Evolutionary conservation across 164 flowering plant species (phyloP).

Genomic region (Paratinospora sagittata): DNA sequence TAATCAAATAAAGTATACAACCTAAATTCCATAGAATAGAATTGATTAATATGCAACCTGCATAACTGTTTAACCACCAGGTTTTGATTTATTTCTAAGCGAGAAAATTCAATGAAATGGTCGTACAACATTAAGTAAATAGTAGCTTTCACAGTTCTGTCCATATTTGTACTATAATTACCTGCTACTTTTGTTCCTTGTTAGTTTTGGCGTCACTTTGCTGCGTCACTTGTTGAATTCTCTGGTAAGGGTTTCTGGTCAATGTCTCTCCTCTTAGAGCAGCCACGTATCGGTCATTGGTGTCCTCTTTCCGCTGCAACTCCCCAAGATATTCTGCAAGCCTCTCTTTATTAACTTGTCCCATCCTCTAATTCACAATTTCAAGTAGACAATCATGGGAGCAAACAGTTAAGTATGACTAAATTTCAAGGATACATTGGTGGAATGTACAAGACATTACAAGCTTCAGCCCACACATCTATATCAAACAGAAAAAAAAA

Average conservation of each 20-base stretch:
- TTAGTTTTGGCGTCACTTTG: conserved; percentile 19
- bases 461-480: background rate
- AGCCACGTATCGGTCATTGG: conserved; percentile 90
- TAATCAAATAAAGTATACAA: background rate
- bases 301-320: conserved; percentile 77
- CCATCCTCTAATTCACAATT: conserved; percentile 63
- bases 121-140: background rate
- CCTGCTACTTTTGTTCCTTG: conserved; percentile 14
- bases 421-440: background rate
- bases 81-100: background rate
- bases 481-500: background rate
- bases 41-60: background rate
- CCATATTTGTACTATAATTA: background rate
- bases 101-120: background rate
- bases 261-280: conserved; percentile 86
- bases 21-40: background rate
- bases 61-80: background rate
- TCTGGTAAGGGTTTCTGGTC: conserved; percentile 77
- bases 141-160: background rate
- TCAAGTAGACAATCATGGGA: background rate
- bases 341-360: conserved; percentile 70
- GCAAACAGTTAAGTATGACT: background rate
- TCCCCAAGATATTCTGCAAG: conserved; percentile 86
- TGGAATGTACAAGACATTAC: background rate
- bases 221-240: conserved; percentile 78